These are phyloP conservation scores for Conidiobolus incongruus DNA, from an alignment of 371 early-diverging fungal genomes.

Conservation along the genomic window DNA sequence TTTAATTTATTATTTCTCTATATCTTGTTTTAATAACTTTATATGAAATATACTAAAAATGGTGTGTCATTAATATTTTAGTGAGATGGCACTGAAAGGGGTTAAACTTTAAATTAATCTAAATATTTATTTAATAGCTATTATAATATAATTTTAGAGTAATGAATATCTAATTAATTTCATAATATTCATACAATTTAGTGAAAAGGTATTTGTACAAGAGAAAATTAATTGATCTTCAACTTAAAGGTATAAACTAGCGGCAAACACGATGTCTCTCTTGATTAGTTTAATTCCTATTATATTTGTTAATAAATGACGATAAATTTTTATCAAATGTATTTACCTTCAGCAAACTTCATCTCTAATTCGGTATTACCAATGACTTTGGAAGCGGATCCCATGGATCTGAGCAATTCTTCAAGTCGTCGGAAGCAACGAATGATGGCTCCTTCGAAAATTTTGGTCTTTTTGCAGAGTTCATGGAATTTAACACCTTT, in stretches of 20 bases:
- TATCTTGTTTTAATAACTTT: too few relatives aligned
- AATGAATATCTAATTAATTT: neutral
- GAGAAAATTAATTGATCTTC: too few relatives aligned
- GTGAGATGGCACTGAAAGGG: too few relatives aligned
- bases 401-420: conserved; percentile 92
- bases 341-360: conserved; percentile 94
- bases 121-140: neutral
- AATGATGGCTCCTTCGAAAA: conserved; percentile 96
- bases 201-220: too few relatives aligned
- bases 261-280: conserved; percentile 98
- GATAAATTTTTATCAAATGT: conserved; percentile 35
- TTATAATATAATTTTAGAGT: neutral
- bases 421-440: conserved; percentile 89
- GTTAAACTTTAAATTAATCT: neutral
- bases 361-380: conserved; percentile 94
- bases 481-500: conserved; percentile 84
- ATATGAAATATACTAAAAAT: too few relatives aligned
- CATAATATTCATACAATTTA: too few relatives aligned
- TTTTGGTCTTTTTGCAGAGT: conserved; percentile 90
- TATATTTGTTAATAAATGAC: conserved; percentile 3
- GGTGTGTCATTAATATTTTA: too few relatives aligned
- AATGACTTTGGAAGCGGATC: conserved; percentile 84
- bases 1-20: too few relatives aligned
- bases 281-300: conserved; percentile 67
- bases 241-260: conserved; percentile 88